Percentiles rank a stretch among this genome's conserved stretches.
Evolutionary conservation across 2,329 filamentous ascomycete genomes (phyloP).

Genomic region (Sporothrix euskadiensis): DNA sequence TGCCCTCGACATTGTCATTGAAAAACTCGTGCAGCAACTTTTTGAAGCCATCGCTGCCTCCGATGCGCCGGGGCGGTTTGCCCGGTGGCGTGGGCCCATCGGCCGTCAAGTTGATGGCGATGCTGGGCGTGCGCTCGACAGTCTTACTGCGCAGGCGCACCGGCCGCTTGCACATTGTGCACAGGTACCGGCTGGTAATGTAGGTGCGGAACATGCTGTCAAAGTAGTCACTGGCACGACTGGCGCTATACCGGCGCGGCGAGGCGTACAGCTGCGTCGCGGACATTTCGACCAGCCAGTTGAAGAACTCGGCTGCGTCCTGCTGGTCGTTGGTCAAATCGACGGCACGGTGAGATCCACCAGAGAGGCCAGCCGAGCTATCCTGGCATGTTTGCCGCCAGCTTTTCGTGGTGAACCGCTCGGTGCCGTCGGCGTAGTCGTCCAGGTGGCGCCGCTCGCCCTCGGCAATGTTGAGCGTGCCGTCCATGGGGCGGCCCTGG

Average conservation of each 20-base stretch:
- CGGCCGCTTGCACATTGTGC: constrained; percentile 18
- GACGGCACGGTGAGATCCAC: neutral
- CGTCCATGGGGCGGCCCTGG: neutral
- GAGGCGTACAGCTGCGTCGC: constrained; percentile 22
- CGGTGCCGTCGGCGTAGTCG: neutral
- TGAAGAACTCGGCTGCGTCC: constrained; percentile 25
- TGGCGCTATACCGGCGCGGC: constrained; percentile 10
- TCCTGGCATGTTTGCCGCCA: neutral
- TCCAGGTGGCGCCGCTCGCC: too few relatives aligned
- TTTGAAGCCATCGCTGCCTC: neutral
- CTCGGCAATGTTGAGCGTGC: neutral
- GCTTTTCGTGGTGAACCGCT: too few relatives aligned
- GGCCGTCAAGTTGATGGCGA: constrained; percentile 2
- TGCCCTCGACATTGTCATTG: neutral
- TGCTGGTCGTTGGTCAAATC: constrained; percentile 19
- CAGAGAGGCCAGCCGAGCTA: too few relatives aligned
- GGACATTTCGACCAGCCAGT: constrained; percentile 23
- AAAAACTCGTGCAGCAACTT: neutral
- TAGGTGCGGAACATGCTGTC: constrained; percentile 24
- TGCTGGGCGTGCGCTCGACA: neutral
- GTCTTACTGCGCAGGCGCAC: constrained; percentile 18
- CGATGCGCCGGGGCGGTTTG: neutral
- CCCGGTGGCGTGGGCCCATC: neutral
- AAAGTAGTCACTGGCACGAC: constrained; percentile 2
- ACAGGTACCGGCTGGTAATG: constrained; percentile 21